Conservation (phyloP, 2,329 filamentous ascomycete species). For the Colletotrichum sp. region DNA sequence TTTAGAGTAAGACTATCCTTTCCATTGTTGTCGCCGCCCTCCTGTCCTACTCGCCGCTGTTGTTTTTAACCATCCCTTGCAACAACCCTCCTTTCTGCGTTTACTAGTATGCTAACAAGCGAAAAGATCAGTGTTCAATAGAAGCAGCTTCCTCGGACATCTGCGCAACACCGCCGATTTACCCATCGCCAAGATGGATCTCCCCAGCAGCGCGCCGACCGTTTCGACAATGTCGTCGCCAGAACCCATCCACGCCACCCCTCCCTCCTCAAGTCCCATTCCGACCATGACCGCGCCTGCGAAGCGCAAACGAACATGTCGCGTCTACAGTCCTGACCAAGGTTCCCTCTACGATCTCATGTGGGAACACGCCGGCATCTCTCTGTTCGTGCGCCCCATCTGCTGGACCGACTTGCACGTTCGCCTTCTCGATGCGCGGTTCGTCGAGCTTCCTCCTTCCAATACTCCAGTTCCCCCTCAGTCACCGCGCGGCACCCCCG, state of each 20-base stretch:
- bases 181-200: conserved; percentile 1
- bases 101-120: not conserved
- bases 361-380: conserved; percentile 48
- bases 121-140: conserved; percentile 23
- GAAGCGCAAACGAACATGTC: conserved; percentile 30
- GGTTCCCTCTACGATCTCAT: conserved; percentile 60
- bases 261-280: not conserved
- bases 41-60: not conserved
- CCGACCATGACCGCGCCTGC: not conserved
- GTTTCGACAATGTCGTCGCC: conserved; percentile 5
- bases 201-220: conserved; percentile 13
- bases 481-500: conserved; percentile 26
- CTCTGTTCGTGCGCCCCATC: conserved; percentile 58
- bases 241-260: conserved; percentile 8
- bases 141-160: conserved; percentile 31
- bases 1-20: conserved; percentile 30
- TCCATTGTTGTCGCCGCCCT: not conserved
- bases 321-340: conserved; percentile 44
- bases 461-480: conserved; percentile 43
- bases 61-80: not conserved
- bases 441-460: conserved; percentile 46
- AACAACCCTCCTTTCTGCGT: not conserved
- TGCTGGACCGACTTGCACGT: conserved; percentile 61
- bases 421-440: conserved; percentile 51
- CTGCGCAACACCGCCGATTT: conserved; percentile 33